Conservation (phyloP, 192 early-diverging fungal species). For the Coemansia furcata region DNA sequence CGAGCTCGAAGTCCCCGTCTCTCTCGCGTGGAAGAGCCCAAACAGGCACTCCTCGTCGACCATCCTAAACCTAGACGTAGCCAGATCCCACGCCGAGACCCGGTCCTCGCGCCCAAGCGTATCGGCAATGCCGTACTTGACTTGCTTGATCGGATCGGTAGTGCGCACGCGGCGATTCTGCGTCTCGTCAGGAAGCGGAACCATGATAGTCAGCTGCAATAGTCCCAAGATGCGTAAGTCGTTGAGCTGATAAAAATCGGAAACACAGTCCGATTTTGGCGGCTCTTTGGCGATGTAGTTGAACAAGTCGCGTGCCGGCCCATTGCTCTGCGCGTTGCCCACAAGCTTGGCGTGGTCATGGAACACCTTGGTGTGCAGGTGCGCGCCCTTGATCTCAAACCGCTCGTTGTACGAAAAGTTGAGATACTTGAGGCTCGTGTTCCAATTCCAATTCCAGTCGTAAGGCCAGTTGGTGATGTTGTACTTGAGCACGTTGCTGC, state of each 20-base stretch:
- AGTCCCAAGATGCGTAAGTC: conserved; percentile 79
- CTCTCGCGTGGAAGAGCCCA: conserved; percentile 80
- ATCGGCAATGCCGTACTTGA: conserved; percentile 88
- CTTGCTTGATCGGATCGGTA: conserved; percentile 76
- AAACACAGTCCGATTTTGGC: conserved; percentile 63
- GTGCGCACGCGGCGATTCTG: conserved; percentile 79
- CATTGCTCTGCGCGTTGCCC: conserved; percentile 25
- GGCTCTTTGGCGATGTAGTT: conserved; percentile 50
- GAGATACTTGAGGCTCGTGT: conserved; percentile 81
- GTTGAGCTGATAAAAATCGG: conserved; percentile 71
- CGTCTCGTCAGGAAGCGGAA: conserved; percentile 79
- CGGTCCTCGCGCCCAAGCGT: conserved; percentile 66
- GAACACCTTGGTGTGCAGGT: conserved; percentile 51
- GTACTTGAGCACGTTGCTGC: conserved; percentile 85
- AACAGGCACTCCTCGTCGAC: conserved; percentile 88
- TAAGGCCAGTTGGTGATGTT: conserved; percentile 94
- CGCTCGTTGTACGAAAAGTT: conserved; percentile 90
- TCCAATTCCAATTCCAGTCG: conserved; percentile 98
- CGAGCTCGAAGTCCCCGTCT: conserved; percentile 52
- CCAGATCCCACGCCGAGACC: conserved; percentile 81
- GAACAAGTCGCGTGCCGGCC: conserved; percentile 40
- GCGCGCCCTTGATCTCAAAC: conserved; percentile 79
- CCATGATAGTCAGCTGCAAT: conserved; percentile 87
- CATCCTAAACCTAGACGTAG: conserved; percentile 77
- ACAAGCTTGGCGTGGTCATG: conserved; percentile 50